These are phyloP conservation scores for Wickerhamia fluorescens DNA, from an alignment of 805 yeast species.

Conservation along the genomic window DNA sequence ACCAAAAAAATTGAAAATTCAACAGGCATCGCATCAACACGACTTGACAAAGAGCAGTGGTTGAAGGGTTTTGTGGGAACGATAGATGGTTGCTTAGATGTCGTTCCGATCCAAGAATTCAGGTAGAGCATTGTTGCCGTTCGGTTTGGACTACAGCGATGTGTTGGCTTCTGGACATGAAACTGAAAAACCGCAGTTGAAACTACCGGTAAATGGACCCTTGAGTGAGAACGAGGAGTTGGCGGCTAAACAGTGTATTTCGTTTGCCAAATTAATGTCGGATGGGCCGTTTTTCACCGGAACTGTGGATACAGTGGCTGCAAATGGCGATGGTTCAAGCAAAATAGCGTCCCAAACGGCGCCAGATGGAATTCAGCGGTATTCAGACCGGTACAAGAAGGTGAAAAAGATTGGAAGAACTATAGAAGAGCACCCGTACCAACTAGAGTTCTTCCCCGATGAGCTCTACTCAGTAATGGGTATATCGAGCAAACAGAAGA, in stretches of 20 bases:
- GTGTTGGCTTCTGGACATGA: slow-evolving; percentile 31
- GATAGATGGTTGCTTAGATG: no score
- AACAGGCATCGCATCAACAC: no score
- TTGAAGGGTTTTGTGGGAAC: no score
- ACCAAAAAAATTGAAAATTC: no score
- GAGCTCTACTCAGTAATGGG: slow-evolving; percentile 75
- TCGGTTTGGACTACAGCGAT: slow-evolving; percentile 65
- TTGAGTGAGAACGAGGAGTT: slow-evolving; percentile 44
- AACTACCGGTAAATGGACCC: slow-evolving; percentile 61
- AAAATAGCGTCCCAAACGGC: slow-evolving; percentile 13
- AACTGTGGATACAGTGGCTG: slow-evolving; percentile 27
- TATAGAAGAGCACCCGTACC: slow-evolving; percentile 72
- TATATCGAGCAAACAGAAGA: slow-evolving; percentile 45
- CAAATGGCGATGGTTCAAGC: slow-evolving; percentile 9
- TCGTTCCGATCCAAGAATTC: slow-evolving; percentile 47
- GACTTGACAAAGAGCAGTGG: no score
- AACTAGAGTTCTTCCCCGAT: slow-evolving; percentile 62
- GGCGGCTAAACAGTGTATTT: slow-evolving; percentile 49
- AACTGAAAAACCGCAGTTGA: slow-evolving; percentile 37
- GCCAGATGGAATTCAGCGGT: slow-evolving; percentile 69
- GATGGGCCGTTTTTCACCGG: slow-evolving; percentile 70
- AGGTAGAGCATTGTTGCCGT: slow-evolving; percentile 49
- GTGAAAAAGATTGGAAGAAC: slow-evolving; percentile 65
- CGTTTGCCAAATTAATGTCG: slow-evolving; percentile 44
- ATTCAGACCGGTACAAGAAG: slow-evolving; percentile 73